Evolutionary conservation across 2,329 filamentous ascomycete genomes (phyloP).

Genomic region (Claviceps digitariae): DNA sequence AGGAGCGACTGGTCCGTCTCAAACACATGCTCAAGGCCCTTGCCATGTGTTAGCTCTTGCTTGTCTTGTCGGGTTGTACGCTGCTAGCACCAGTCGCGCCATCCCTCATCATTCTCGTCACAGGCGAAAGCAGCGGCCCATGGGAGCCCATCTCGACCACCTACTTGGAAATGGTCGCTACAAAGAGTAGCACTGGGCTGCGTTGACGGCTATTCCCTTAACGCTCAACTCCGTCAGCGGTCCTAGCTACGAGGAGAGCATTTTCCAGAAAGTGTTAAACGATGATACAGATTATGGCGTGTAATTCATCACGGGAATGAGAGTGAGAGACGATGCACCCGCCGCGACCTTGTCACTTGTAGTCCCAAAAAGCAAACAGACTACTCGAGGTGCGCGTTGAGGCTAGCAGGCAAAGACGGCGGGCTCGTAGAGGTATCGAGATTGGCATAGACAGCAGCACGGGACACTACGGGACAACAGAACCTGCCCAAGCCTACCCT

Average conservation of each 20-base stretch:
- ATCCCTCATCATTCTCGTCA: conserved; percentile 43
- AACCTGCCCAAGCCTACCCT: background rate
- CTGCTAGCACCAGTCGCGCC: conserved; percentile 16
- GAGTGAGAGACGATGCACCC: conserved; percentile 49
- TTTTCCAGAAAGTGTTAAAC: conserved; percentile 34
- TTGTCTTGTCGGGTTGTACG: conserved; percentile 41
- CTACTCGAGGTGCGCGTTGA: conserved; percentile 40
- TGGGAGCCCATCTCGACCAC: conserved; percentile 31
- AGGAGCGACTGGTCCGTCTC: conserved; percentile 31
- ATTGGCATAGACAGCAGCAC: background rate
- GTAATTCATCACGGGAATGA: conserved; percentile 48
- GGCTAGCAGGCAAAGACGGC: conserved; percentile 23
- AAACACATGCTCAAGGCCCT: conserved; percentile 37
- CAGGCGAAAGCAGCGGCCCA: conserved; percentile 31
- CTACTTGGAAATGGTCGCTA: conserved; percentile 42
- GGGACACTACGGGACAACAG: background rate
- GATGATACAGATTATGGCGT: conserved; percentile 32
- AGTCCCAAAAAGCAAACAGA: conserved; percentile 34
- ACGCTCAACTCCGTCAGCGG: conserved; percentile 26
- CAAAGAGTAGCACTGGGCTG: conserved; percentile 45
- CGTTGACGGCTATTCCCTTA: conserved; percentile 39
- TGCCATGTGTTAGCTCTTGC: conserved; percentile 36
- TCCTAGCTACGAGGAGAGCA: conserved; percentile 34
- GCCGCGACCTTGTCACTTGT: conserved; percentile 39
- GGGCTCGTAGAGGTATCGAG: conserved; percentile 18